Evolutionary conservation across 2,329 filamentous ascomycete species (phyloP).

Genomic region (Capronia americana): DNA sequence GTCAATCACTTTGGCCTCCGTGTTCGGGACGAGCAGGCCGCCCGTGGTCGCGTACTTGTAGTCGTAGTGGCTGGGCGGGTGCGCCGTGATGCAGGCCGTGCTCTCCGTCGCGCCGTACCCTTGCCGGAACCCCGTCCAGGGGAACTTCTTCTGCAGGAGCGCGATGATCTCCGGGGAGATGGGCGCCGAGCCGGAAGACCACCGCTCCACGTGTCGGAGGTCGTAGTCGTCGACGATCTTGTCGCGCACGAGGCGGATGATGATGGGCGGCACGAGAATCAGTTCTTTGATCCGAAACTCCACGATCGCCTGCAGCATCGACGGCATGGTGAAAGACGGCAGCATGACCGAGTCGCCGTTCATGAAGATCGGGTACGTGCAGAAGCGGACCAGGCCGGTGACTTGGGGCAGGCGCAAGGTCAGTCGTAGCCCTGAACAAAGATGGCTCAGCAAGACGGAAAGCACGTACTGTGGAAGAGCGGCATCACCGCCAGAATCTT

Average conservation of each 20-base stretch:
- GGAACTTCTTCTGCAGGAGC: conserved; percentile 63
- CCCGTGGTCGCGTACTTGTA: conserved; percentile 62
- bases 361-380: conserved; percentile 67
- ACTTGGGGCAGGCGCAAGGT: conserved; percentile 41
- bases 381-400: conserved; percentile 66
- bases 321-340: conserved; percentile 65
- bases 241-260: conserved; percentile 67
- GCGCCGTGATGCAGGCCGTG: conserved; percentile 67
- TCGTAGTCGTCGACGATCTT: conserved; percentile 56
- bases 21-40: conserved; percentile 60
- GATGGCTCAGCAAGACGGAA: too few species aligned
- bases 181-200: conserved; percentile 67
- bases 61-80: conserved; percentile 62
- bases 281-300: conserved; percentile 62
- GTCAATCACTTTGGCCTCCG: conserved; percentile 65
- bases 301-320: conserved; percentile 62
- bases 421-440: conserved; percentile 1
- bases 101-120: conserved; percentile 74
- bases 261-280: conserved; percentile 65
- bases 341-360: conserved; percentile 71
- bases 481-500: conserved; percentile 64
- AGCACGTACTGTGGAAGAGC: conserved; percentile 59
- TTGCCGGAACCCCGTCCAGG: conserved; percentile 66
- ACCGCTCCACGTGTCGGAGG: conserved; percentile 61
- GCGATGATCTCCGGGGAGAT: conserved; percentile 64